Evolutionary conservation across 176 grass and related monocot genomes (phyloP).

Genomic region (Musa acuminata): DNA sequence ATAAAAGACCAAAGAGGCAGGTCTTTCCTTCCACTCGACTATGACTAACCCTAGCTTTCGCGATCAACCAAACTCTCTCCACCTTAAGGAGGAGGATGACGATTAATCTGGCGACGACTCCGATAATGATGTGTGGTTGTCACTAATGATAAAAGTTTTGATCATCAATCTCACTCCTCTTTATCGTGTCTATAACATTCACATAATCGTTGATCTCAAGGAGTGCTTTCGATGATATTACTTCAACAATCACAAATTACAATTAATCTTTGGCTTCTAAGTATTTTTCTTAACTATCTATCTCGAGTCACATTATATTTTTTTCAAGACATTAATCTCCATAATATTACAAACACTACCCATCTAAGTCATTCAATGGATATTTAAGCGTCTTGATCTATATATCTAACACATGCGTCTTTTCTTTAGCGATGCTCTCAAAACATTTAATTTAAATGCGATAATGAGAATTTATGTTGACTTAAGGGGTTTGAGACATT

Average conservation of each 20-base stretch:
- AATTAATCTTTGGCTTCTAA: conserved; percentile 84
- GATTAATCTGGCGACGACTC: conserved; percentile 63
- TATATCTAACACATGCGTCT: conserved; percentile 60
- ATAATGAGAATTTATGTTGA: conserved; percentile 70
- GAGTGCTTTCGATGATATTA: conserved; percentile 86
- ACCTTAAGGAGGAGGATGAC: conserved; percentile 28
- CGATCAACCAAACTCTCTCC: conserved; percentile 38
- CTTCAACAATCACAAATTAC: conserved; percentile 83
- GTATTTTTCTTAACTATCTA: conserved; percentile 67
- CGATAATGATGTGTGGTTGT: conserved; percentile 44
- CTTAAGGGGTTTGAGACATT: conserved; percentile 80
- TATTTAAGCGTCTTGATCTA: conserved; percentile 67
- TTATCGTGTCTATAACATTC: conserved; percentile 74
- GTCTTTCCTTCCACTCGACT: background rate
- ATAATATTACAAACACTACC: conserved; percentile 76
- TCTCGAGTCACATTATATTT: conserved; percentile 89
- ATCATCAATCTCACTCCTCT: conserved; percentile 78
- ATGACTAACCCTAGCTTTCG: background rate
- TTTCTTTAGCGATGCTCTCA: conserved; percentile 68
- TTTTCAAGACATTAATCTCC: conserved; percentile 69
- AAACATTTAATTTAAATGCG: conserved; percentile 69
- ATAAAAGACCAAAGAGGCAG: conserved; percentile 23
- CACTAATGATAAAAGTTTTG: conserved; percentile 28
- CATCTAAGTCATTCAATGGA: conserved; percentile 26
- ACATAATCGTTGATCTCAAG: conserved; percentile 55